Percentiles rank a stretch among this genome's conserved stretches.
phyloP scores from a whole-genome alignment of 176 grass and related monocot species.

The Luzula sylvatica region DNA sequence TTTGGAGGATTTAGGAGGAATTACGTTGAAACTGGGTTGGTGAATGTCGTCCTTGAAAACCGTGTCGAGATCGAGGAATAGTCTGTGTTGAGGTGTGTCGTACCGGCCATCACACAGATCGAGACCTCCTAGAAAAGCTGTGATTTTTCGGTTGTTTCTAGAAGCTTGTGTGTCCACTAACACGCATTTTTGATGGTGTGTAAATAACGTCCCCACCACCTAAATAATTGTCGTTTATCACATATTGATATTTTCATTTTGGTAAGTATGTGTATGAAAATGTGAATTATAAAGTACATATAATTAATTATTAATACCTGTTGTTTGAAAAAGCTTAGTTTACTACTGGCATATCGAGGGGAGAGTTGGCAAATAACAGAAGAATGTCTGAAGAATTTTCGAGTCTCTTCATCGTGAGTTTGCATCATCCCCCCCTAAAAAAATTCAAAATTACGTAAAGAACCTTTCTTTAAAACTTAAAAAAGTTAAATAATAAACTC shows the following conservation, averaged over 20 bases:
- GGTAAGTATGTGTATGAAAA: not conserved
- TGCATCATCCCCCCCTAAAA: slow-evolving; percentile 86
- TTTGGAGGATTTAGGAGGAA: slow-evolving; percentile 14
- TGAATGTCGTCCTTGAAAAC: slow-evolving; percentile 79
- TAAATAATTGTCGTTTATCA: slow-evolving; percentile 34
- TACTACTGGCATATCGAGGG: slow-evolving; percentile 86
- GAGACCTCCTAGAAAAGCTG: slow-evolving; percentile 82
- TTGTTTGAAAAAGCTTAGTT: slow-evolving; percentile 94
- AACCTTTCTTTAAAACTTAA: not conserved
- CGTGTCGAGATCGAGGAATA: slow-evolving; percentile 70
- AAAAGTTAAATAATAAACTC: not conserved
- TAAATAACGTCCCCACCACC: slow-evolving; percentile 90
- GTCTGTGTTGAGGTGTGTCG: slow-evolving; percentile 88
- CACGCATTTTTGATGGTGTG: slow-evolving; percentile 93
- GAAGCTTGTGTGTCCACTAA: slow-evolving; percentile 83
- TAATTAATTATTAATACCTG: too few species aligned
- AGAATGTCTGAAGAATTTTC: slow-evolving; percentile 93
- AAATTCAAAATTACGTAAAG: slow-evolving; percentile 14
- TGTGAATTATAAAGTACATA: slow-evolving; percentile 2
- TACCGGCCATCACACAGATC: slow-evolving; percentile 98
- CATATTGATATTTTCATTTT: too few species aligned
- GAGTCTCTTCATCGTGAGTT: slow-evolving; percentile 93
- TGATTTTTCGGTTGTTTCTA: slow-evolving; percentile 78
- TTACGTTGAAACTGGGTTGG: slow-evolving; percentile 85
- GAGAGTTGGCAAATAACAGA: slow-evolving; percentile 91